These are phyloP conservation scores for Trichoderma sp. DNA, from an alignment of 2,329 filamentous ascomycete genomes.

Conservation along the genomic window DNA sequence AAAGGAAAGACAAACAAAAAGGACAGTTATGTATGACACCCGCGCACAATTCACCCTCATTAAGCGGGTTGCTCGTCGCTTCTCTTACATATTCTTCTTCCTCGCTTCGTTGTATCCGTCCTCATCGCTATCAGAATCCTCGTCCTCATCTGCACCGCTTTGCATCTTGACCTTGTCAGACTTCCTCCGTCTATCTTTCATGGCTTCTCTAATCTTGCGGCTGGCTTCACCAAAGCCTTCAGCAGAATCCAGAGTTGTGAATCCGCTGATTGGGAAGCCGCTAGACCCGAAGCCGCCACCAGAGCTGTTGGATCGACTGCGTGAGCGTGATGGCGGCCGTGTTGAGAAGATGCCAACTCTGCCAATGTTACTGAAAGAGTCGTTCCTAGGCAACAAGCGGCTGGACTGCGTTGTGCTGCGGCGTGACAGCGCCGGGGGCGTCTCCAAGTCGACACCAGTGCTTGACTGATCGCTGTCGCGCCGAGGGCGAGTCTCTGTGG, in stretches of 20 bases:
- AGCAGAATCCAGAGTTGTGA: conserved; percentile 68
- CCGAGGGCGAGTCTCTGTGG: conserved; percentile 39
- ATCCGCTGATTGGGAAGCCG: conserved; percentile 68
- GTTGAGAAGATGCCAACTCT: conserved; percentile 89
- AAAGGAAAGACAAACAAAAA: neutral
- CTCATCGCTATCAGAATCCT: conserved; percentile 47
- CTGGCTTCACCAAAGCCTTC: conserved; percentile 82
- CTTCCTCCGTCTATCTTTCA: conserved; percentile 66
- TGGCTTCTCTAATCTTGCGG: conserved; percentile 80
- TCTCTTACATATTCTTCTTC: conserved; percentile 45
- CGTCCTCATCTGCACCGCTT: conserved; percentile 41
- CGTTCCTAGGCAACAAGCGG: conserved; percentile 73
- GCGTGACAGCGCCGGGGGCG: conserved; percentile 48
- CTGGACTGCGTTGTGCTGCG: conserved; percentile 59
- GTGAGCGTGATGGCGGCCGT: conserved; percentile 78
- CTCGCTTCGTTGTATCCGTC: conserved; percentile 49
- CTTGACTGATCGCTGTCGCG: conserved; percentile 57
- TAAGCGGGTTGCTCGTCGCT: neutral
- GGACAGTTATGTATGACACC: neutral
- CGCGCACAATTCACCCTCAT: conserved; percentile 10
- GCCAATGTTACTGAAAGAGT: conserved; percentile 90
- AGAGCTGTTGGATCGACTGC: conserved; percentile 70
- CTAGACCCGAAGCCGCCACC: conserved; percentile 64
- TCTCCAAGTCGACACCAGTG: conserved; percentile 43
- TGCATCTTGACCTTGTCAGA: conserved; percentile 49